A percentile compares a stretch with the other conserved stretches of the same genome.
phyloP scores from a whole-genome alignment of 208 protist genomes.

The Trypanosomatidae sp. region DNA sequence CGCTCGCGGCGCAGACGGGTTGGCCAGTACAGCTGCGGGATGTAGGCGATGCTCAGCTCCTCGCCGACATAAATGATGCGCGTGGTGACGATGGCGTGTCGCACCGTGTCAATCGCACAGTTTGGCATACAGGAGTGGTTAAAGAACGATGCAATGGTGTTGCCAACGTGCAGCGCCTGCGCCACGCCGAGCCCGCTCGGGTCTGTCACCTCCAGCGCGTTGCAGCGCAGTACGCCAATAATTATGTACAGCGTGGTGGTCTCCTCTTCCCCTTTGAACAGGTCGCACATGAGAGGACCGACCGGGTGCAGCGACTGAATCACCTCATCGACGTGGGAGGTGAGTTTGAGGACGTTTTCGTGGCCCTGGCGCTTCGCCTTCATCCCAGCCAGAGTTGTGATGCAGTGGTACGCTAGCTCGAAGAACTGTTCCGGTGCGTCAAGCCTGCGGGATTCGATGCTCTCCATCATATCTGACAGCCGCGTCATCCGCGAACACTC shows the following conservation, averaged over 20 bases:
- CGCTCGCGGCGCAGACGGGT: constrained; percentile 52
- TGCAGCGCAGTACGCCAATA: constrained; percentile 79
- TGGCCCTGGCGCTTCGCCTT: constrained; percentile 34
- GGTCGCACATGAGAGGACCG: constrained; percentile 39
- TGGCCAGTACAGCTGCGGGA: constrained; percentile 90
- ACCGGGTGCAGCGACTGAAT: constrained; percentile 58
- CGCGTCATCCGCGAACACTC: constrained; percentile 58
- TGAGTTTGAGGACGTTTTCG: constrained; percentile 44
- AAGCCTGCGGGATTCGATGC: constrained; percentile 30
- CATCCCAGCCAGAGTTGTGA: constrained; percentile 68
- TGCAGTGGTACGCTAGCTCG: constrained; percentile 62
- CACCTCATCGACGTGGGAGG: constrained; percentile 61
- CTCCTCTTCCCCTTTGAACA: constrained; percentile 25
- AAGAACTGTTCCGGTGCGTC: constrained; percentile 69
- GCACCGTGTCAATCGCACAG: constrained; percentile 57
- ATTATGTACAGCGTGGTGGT: constrained; percentile 30
- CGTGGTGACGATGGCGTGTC: constrained; percentile 59
- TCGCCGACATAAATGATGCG: constrained; percentile 53
- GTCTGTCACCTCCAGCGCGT: constrained; percentile 72
- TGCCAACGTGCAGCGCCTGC: constrained; percentile 65
- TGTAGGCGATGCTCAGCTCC: constrained; percentile 84
- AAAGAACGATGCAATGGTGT: constrained; percentile 62
- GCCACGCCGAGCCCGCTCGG: constrained; percentile 62
- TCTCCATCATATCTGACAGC: constrained; percentile 52
- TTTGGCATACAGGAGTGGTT: constrained; percentile 89